Evolutionary conservation across 805 yeast species (phyloP), one percentile per base, ranked within the genome.

Genomic region (Myxozyma nipponensis): DNA sequence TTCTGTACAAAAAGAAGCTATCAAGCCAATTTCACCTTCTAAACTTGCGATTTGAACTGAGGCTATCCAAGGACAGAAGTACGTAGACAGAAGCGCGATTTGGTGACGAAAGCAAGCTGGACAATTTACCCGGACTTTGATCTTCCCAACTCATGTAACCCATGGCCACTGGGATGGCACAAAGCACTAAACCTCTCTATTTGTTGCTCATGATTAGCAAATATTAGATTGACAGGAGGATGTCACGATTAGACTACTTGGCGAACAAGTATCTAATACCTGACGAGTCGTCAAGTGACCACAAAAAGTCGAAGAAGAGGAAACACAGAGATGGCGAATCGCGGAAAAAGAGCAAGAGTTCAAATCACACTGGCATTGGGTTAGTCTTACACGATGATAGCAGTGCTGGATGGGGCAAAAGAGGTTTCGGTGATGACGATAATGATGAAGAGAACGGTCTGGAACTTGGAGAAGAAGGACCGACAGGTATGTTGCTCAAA

Each of bases 171-270:
- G n/a, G n/a, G n/a, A n/a, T n/a, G n/a, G n/a, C n/a, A n/a, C n/a
- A n/a, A n/a, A n/a, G n/a, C n/a, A n/a, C n/a, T n/a, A n/a, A n/a
- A n/a, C n/a, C n/a, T n/a, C n/a, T n/a, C n/a, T n/a, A n/a, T n/a
- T n/a, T n/a, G n/a, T n/a, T n/a, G n/a, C n/a, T n/a, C n/a, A n/a
- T n/a, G n/a, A n/a, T n/a, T n/a, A n/a, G n/a, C n/a, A n/a, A n/a
- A n/a, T n/a, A n/a, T n/a, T n/a, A n/a, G n/a, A n/a, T n/a, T n/a
- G n/a, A n/a, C n/a, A 15, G 15, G 9, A 22, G 17, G 21, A 74
- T 74, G 78, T 73, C 78, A 1, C 60, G 77, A 28, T 70, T 76
- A 39, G 76, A 72, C 44, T 77, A 77, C 52, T 63, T 78, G 37
- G 66, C 73, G 5, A 70, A 73, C 54, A 72, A 72, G 34, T 78